These are phyloP conservation scores for Waitea zeae DNA, from an alignment of 1,284 basidiomycete species.

Conservation along the genomic window DNA sequence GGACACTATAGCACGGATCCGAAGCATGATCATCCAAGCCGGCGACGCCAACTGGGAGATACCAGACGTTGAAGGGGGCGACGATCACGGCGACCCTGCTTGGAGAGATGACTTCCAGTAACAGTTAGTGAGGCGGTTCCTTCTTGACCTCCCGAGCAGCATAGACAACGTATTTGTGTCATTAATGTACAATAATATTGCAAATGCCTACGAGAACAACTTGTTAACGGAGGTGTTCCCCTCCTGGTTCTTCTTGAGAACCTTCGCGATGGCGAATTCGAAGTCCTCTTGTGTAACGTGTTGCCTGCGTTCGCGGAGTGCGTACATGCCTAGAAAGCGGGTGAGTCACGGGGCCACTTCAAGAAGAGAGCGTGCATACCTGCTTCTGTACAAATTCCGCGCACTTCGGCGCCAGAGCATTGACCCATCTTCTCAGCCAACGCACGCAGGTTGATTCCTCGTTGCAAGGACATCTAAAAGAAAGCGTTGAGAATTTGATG, in stretches of 20 bases:
- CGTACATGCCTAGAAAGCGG: slow-evolving; percentile 80
- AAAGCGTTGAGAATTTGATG: slow-evolving; percentile 1
- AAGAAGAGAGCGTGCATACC: slow-evolving; percentile 29
- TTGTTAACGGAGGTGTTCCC: slow-evolving; percentile 84
- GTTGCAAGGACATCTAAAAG: slow-evolving; percentile 85
- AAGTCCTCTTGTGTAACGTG: slow-evolving; percentile 99
- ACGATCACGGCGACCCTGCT: too few relatives aligned
- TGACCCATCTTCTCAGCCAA: slow-evolving; percentile 99
- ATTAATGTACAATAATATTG: too few relatives aligned
- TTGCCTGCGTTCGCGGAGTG: slow-evolving; percentile 84
- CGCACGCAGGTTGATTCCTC: slow-evolving; percentile 89
- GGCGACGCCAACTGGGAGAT: too few relatives aligned
- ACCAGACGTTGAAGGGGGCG: too few relatives aligned
- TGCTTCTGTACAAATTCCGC: slow-evolving; percentile 97
- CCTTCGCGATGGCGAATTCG: slow-evolving; percentile 95
- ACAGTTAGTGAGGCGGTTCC: too few relatives aligned
- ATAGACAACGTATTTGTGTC: too few relatives aligned
- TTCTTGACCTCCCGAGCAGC: too few relatives aligned
- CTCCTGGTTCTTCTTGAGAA: slow-evolving; percentile 86
- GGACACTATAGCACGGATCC: too few relatives aligned
- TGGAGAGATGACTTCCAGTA: too few relatives aligned
- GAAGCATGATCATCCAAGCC: too few relatives aligned
- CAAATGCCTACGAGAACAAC: slow-evolving; percentile 76
- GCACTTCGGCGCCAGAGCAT: slow-evolving; percentile 94
- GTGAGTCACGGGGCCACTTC: slow-evolving; percentile 2